Evolutionary conservation across 2,329 filamentous ascomycete species (phyloP), one percentile per base, ranked within the genome.

Genomic region (Pyricularia pennisetigena): DNA sequence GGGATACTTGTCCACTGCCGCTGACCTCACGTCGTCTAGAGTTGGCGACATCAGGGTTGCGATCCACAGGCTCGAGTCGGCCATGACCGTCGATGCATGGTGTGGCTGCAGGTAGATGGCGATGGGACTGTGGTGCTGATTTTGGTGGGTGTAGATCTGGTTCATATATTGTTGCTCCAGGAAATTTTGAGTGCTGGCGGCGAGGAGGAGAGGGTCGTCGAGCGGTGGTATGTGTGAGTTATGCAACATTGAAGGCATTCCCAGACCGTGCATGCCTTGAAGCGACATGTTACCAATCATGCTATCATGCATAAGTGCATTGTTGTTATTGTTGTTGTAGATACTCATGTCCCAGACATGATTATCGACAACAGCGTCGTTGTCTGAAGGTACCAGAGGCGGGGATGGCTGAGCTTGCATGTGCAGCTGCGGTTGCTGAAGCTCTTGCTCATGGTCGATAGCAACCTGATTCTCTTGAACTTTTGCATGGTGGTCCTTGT

Each of bases 101-200:
- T 90, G 85, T 5, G 92, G 82, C n/a, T 89, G 87, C 71, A 94
- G 85, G 77, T 88, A 93, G 14, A 91, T 83, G 2, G 88, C 83
- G 61, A 88, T 66, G 7, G 69, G 59, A 35, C 23, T 57, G 59
- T 68, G 69, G 67, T 26, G 69, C 61, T 65, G 57, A 59, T 64
- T 49, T 59, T 61, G 69, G 30, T 66, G 70, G n/a, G 23, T 67
- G 28, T 64, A 68, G 9, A 54, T 64, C 10, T 68, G 70, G 54
- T 66, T 68, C 26, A 68, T 71, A 70, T 41, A 70, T 29, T 68
- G 61, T 23, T 64, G 65, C 57, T 71, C 69, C 10, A 70, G 49
- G 28, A 69, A 69, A 1, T 68, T 69, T 3, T 70, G 67, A 26
- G 61, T 49, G 41, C 68, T 74, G 28, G 82, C 84, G 12, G 86